These are phyloP conservation scores for Fomitopsis schrenkii DNA, from an alignment of 1,284 basidiomycete species.

Conservation along the genomic window DNA sequence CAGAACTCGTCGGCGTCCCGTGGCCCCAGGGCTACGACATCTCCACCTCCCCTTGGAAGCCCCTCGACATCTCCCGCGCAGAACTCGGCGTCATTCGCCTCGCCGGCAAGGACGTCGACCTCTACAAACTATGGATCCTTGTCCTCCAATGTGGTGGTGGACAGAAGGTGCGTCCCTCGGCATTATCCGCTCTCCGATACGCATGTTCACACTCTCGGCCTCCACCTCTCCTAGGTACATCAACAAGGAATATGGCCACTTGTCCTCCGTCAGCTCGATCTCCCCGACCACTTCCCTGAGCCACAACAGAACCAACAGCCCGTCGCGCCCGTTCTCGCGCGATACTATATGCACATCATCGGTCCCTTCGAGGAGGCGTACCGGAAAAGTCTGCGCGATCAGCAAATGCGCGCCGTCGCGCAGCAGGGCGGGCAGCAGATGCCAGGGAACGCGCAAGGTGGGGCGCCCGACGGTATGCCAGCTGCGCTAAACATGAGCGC, in stretches of 20 bases:
- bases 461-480: constrained; percentile 10
- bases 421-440: constrained; percentile 25
- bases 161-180: constrained; percentile 42
- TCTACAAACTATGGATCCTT: constrained; percentile 66
- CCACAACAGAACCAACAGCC: constrained; percentile 36
- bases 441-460: constrained; percentile 13
- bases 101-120: constrained; percentile 74
- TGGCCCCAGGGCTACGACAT: constrained; percentile 56
- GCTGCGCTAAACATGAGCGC: constrained; percentile 22
- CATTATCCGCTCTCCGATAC: not conserved
- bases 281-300: constrained; percentile 57
- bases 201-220: constrained; percentile 3
- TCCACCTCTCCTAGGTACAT: constrained; percentile 21
- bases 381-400: constrained; percentile 53
- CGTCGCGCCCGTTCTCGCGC: constrained; percentile 45
- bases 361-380: constrained; percentile 67
- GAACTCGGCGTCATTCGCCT: constrained; percentile 63
- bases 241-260: constrained; percentile 47
- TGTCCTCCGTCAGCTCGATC: constrained; percentile 52
- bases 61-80: constrained; percentile 48
- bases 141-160: constrained; percentile 56
- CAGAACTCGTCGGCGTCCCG: constrained; percentile 55
- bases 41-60: constrained; percentile 54
- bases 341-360: constrained; percentile 58
- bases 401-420: constrained; percentile 42